phyloP scores from a whole-genome alignment of 306 rosid genomes.

The Carpinus fangiana region DNA sequence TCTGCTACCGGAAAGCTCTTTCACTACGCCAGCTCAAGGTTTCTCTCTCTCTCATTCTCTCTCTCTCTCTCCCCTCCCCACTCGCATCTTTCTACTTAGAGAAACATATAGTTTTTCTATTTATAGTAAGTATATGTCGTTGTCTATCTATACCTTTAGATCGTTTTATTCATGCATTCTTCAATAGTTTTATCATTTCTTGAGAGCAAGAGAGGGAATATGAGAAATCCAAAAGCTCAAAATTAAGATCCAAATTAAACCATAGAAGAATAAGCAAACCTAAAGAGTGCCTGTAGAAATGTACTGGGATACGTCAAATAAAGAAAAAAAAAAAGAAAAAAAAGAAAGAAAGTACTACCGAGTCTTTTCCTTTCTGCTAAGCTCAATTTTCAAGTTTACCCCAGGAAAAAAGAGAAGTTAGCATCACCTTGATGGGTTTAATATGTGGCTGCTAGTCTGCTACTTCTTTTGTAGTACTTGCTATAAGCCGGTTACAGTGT shows the following conservation, averaged over 20 bases:
- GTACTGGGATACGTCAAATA: not conserved
- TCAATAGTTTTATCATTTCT: no score
- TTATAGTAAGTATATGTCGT: no score
- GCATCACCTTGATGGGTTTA: not conserved
- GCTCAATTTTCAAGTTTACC: not conserved
- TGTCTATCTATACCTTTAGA: no score
- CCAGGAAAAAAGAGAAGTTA: not conserved
- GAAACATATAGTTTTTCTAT: not conserved
- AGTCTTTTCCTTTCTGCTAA: not conserved
- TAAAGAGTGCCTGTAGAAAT: not conserved
- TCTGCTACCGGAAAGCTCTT: slow-evolving; percentile 42
- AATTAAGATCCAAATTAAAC: not conserved
- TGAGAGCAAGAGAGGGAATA: no score
- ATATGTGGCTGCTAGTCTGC: not conserved
- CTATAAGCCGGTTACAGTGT: no score
- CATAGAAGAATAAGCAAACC: not conserved
- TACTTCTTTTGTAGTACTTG: no score
- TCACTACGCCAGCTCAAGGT: slow-evolving; percentile 45
- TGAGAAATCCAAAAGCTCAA: not conserved
- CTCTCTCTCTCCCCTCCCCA: no score
- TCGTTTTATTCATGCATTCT: no score
- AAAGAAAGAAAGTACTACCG: not conserved
- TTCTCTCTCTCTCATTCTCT: not conserved
- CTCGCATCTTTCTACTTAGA: not conserved
- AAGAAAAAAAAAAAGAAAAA: not conserved